phyloP scores from a whole-genome alignment of 441 rosid species.

The Brassica hybrid region DNA sequence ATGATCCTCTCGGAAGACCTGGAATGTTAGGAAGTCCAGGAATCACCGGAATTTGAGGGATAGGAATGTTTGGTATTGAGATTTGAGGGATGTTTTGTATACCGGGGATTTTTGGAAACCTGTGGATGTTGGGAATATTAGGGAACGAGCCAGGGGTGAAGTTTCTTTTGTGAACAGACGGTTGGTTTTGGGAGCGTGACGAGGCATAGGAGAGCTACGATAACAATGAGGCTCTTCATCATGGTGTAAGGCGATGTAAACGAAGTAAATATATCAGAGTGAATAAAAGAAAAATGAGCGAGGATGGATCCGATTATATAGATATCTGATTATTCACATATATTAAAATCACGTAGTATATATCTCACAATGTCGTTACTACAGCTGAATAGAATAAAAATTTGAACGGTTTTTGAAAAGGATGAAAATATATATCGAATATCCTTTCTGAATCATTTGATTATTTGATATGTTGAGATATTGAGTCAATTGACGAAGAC shows the following conservation, averaged over 20 bases:
- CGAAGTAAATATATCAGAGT: background rate
- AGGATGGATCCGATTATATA: too few relatives aligned
- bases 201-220: constrained; percentile 26
- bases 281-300: too few relatives aligned
- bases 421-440: too few relatives aligned
- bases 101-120: background rate
- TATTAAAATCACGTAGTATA: background rate
- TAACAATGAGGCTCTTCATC: constrained; percentile 20
- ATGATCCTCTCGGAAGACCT: background rate
- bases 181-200: constrained; percentile 30
- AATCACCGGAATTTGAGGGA: constrained; percentile 2
- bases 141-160: constrained; percentile 28
- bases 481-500: too few relatives aligned
- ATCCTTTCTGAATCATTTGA: too few relatives aligned
- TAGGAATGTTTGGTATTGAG: background rate
- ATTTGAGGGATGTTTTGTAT: constrained; percentile 14
- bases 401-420: too few relatives aligned
- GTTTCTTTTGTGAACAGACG: constrained; percentile 25
- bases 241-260: constrained; percentile 23
- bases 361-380: too few relatives aligned
- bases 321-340: background rate
- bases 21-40: constrained; percentile 15
- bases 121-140: constrained; percentile 12
- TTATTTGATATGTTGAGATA: too few relatives aligned
- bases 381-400: too few relatives aligned